Evolutionary conservation across 2,329 filamentous ascomycete species (phyloP).

Genomic region (Exophiala sp.): DNA sequence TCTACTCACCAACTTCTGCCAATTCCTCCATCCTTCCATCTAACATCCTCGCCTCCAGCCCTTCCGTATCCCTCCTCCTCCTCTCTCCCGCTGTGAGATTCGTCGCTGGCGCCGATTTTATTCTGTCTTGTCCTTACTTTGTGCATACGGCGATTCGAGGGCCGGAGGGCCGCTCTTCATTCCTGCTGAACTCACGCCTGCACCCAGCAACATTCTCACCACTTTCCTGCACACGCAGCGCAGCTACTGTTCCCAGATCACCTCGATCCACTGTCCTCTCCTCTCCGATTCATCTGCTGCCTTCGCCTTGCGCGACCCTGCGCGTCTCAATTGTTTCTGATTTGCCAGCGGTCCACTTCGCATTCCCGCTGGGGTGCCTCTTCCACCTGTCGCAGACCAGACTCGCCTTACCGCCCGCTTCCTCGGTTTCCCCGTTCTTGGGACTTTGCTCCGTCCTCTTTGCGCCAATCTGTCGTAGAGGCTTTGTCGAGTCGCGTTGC

Average conservation of each 20-base stretch:
- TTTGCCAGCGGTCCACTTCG: conserved; percentile 6
- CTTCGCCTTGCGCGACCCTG: conserved; percentile 21
- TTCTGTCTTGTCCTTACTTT: conserved; percentile 1
- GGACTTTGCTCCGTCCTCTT: background rate
- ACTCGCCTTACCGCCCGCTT: conserved; percentile 12
- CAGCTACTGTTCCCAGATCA: too few relatives aligned
- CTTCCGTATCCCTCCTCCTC: background rate
- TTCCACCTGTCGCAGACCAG: conserved; percentile 10
- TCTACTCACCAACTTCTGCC: background rate
- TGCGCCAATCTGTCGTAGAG: background rate
- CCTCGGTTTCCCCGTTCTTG: background rate
- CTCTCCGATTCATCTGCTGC: conserved; percentile 8
- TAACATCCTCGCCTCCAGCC: background rate
- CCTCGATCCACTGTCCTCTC: conserved; percentile 5
- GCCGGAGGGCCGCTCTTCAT: too few relatives aligned
- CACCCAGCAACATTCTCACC: too few relatives aligned
- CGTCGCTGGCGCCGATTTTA: background rate
- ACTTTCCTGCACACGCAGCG: too few relatives aligned
- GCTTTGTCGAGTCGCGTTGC: background rate
- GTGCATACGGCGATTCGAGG: background rate
- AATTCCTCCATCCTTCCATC: background rate
- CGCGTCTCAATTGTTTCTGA: conserved; percentile 4
- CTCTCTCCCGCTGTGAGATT: background rate
- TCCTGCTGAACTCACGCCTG: too few relatives aligned
- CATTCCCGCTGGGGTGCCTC: conserved; percentile 1